phyloP scores from a whole-genome alignment of 179 eudicot species.

The Drosera spatulata region DNA sequence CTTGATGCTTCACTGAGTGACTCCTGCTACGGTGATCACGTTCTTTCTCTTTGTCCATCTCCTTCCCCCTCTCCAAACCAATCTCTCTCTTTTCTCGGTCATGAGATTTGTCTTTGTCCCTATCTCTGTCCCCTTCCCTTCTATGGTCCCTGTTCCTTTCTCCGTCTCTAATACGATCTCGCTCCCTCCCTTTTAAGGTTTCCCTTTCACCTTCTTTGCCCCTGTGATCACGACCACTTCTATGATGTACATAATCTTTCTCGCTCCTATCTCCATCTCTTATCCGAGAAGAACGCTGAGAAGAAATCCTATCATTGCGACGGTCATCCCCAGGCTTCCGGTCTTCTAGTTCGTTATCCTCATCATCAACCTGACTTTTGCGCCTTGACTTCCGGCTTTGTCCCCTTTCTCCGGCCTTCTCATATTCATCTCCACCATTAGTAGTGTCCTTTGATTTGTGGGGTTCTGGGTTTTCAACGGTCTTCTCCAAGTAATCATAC shows the following conservation, averaged over 20 bases:
- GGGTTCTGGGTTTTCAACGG: constrained; percentile 43
- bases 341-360: constrained; percentile 35
- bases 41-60: constrained; percentile 28
- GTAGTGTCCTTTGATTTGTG: constrained; percentile 27
- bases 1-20: constrained; percentile 28
- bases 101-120: background rate
- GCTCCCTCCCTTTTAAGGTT: constrained; percentile 37
- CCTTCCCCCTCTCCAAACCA: constrained; percentile 15
- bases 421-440: constrained; percentile 38
- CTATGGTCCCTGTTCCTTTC: constrained; percentile 25
- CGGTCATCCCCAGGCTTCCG: constrained; percentile 41
- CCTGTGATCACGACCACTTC: constrained; percentile 39
- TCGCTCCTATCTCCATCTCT: constrained; percentile 52
- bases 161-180: constrained; percentile 23
- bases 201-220: constrained; percentile 26
- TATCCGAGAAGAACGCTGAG: constrained; percentile 37
- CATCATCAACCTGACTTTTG: constrained; percentile 33
- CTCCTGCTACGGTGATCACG: constrained; percentile 32
- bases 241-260: constrained; percentile 31
- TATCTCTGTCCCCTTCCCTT: background rate
- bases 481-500: constrained; percentile 73
- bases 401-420: constrained; percentile 34
- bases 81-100: constrained; percentile 24
- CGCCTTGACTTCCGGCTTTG: constrained; percentile 40
- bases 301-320: constrained; percentile 37